Percentiles rank a stretch among this genome's conserved stretches.
Conservation (phyloP, 163 green algal genomes). For the Chloromonas sp. region DNA sequence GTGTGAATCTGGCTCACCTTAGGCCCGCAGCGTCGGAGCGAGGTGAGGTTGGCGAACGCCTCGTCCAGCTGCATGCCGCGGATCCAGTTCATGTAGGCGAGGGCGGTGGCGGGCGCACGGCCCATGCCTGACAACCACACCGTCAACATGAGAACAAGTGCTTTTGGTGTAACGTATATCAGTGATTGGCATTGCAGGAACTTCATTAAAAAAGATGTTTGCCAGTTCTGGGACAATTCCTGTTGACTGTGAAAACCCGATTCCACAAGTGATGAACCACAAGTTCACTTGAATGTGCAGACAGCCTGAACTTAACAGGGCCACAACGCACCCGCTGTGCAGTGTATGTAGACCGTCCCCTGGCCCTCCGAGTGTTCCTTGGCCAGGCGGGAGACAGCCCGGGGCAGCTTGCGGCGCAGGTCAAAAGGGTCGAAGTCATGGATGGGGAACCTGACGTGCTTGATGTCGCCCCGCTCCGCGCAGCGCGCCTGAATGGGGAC, state of each 20-base stretch:
- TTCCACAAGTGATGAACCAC: no score
- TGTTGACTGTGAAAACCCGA: neutral
- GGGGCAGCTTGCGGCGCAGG: slow-evolving; percentile 62
- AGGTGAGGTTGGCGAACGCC: slow-evolving; percentile 44
- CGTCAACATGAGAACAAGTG: neutral
- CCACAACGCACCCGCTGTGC: slow-evolving; percentile 63
- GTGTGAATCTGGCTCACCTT: slow-evolving; percentile 3
- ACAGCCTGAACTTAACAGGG: no score
- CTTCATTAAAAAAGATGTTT: neutral
- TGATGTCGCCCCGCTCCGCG: slow-evolving; percentile 58
- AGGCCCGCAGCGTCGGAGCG: slow-evolving; percentile 34
- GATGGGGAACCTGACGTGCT: slow-evolving; percentile 65
- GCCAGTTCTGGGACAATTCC: neutral
- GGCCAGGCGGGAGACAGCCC: slow-evolving; percentile 56
- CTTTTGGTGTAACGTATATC: neutral
- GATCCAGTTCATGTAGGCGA: slow-evolving; percentile 95
- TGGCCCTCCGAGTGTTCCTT: slow-evolving; percentile 25
- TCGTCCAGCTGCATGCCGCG: slow-evolving; percentile 65
- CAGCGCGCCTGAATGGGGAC: slow-evolving; percentile 60
- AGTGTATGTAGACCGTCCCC: slow-evolving; percentile 83
- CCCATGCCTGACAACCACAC: slow-evolving; percentile 59
- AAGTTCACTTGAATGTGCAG: no score
- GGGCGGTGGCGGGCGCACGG: slow-evolving; percentile 71
- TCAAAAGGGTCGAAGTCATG: slow-evolving; percentile 91
- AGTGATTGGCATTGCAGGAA: neutral